A percentile compares a stretch with the other conserved stretches of the same genome.
Conservation (phyloP, 805 yeast species). For the Yamadazyma sp. region DNA sequence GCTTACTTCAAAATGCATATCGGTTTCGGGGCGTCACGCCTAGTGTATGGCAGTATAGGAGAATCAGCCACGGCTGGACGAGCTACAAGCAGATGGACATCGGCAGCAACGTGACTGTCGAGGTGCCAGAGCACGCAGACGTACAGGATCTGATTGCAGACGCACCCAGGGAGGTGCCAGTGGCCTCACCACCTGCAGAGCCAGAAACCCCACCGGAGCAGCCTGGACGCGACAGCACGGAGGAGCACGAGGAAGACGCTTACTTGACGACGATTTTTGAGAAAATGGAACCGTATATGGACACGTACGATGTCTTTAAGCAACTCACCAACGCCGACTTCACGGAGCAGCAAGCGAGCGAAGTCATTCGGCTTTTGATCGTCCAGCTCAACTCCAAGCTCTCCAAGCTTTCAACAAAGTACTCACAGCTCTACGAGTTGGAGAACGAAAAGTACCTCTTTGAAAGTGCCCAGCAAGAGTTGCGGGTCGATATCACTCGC, state of each 20-base stretch:
- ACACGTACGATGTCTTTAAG: conserved; percentile 52
- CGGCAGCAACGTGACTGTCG: background rate
- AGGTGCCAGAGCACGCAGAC: background rate
- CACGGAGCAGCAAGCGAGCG: conserved; percentile 58
- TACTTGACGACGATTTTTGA: conserved; percentile 59
- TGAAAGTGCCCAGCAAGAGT: conserved; percentile 89
- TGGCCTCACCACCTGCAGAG: no score
- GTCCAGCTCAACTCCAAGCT: conserved; percentile 43
- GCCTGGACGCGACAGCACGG: background rate
- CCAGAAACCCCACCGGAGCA: background rate
- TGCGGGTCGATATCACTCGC: conserved; percentile 72
- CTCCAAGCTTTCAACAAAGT: conserved; percentile 44
- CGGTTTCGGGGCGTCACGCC: background rate
- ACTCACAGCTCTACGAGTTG: conserved; percentile 60
- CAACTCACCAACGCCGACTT: conserved; percentile 58
- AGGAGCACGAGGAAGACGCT: conserved; percentile 12
- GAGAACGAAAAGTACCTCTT: conserved; percentile 88
- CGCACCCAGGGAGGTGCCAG: no score
- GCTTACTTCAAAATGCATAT: background rate
- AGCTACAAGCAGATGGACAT: background rate
- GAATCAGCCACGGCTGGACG: no score
- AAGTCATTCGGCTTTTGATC: conserved; percentile 50
- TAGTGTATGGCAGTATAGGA: background rate
- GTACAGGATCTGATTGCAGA: conserved; percentile 1
- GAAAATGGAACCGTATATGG: conserved; percentile 44